Evolutionary conservation across 164 flowering plant species (phyloP).

Genomic region (Sedum album): DNA sequence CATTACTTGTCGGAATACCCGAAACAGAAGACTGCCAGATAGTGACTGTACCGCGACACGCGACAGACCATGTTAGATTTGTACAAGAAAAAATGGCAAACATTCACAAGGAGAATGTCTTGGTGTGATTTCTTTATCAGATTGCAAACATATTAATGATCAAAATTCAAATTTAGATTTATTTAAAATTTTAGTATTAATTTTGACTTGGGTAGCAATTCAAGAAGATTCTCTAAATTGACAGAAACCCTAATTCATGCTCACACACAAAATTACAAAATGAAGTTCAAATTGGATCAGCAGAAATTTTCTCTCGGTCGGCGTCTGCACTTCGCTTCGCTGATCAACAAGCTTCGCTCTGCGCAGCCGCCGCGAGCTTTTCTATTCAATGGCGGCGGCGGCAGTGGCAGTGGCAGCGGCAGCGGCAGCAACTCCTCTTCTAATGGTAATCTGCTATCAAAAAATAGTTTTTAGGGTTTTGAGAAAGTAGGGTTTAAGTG

Average conservation of each 20-base stretch:
- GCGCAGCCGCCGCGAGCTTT: conserved; percentile 24
- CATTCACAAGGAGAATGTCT: no score
- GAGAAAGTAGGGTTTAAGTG: neutral
- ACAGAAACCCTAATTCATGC: neutral
- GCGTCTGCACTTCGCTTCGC: conserved; percentile 21
- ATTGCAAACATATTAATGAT: no score
- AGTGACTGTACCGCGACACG: no score
- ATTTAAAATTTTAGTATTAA: no score
- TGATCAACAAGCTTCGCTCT: conserved; percentile 22
- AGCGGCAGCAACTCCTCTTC: conserved; percentile 27
- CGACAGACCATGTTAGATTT: no score
- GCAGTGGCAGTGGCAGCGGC: no score
- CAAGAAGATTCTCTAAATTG: neutral
- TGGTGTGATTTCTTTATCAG: no score
- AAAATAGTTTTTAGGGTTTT: no score
- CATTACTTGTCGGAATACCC: no score
- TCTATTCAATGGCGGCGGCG: conserved; percentile 28
- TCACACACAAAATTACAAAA: conserved; percentile 3
- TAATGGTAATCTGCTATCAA: conserved; percentile 25
- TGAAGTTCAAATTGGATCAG: conserved; percentile 25
- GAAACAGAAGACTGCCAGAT: no score
- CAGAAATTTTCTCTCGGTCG: conserved; percentile 15
- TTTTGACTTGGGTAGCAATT: neutral
- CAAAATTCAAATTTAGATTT: no score
- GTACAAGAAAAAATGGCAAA: no score